Conservation (phyloP, 257 asterid genomes). For the Solanum arcanum region DNA sequence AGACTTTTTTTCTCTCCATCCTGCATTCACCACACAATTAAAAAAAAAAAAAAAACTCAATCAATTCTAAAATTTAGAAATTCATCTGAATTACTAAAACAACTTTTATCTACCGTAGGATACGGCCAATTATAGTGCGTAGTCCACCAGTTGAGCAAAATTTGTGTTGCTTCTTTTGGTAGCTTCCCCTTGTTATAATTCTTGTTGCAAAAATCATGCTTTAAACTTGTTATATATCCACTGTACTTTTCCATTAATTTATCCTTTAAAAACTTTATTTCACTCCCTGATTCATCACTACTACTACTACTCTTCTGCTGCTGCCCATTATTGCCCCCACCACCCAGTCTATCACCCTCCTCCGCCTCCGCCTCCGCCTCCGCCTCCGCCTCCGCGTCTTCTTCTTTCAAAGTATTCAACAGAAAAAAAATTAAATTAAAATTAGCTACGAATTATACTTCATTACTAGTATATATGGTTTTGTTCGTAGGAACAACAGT, state of each 20-base stretch:
- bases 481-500: neutral
- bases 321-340: neutral
- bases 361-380: neutral
- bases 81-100: no score
- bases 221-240: constrained; percentile 3
- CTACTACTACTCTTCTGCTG: neutral
- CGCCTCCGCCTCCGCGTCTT: neutral
- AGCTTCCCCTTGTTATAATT: constrained; percentile 4
- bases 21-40: neutral
- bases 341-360: neutral
- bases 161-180: constrained; percentile 6
- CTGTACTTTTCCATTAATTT: constrained; percentile 1
- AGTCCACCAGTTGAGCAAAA: constrained; percentile 2
- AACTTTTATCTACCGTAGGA: neutral
- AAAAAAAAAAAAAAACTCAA: neutral
- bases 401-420: neutral
- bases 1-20: neutral
- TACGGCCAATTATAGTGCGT: constrained; percentile 10
- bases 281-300: neutral
- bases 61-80: no score
- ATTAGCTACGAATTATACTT: neutral
- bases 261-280: neutral
- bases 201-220: constrained; percentile 1
- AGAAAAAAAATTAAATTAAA: neutral
- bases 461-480: neutral